Evolutionary conservation across 2,329 filamentous ascomycete species (phyloP), one percentile per base, ranked within the genome.

Genomic region (Stagonosporopsis vannaccii): DNA sequence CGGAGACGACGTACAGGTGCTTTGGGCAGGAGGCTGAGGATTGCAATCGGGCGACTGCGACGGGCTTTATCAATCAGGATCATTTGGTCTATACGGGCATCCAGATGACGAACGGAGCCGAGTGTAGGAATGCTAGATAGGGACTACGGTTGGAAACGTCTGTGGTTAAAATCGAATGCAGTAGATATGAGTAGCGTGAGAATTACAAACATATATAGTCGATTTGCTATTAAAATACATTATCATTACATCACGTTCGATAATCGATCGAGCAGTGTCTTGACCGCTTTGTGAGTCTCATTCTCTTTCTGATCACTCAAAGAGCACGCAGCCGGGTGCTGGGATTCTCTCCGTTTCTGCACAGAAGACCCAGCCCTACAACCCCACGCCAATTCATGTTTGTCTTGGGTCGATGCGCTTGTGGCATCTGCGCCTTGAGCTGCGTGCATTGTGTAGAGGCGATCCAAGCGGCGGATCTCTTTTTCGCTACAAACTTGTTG

Each of bases 21-120:
- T 65, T 54, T 42, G 60, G 62, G 0, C 62, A 63, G 32, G 62
- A 65, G 47, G 62, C 62, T 1, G 7, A 20, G 3, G 60, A 65
- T 50, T 65, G 62, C 12, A 65, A 47, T 6, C 47, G 33, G 30
- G 40, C 42, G 0, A 56, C 50, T 13, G 46, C 47, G 12, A 40
- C n/a, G 11, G 58, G 55, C 2, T 56, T 55, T 11, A 65, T 59
- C 5, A 59, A 57, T 22, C 56, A 51, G 41, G 55, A 62, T 30
- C 62, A 65, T 44, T 20, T 59, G 11, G 40, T 51, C 12, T 65
- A 65, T 17, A 58, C 60, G 6, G 56, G 45, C 3, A 47, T 65
- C 13, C 22, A 44, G 13, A 65, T 63, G 62, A 47, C 43, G 2
- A 52, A 53, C 12, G 51, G 51, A 2, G 51, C 22, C 5, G 49